Conservation (phyloP, 495 filamentous ascomycete genomes). For the Neurospora intermedia region DNA sequence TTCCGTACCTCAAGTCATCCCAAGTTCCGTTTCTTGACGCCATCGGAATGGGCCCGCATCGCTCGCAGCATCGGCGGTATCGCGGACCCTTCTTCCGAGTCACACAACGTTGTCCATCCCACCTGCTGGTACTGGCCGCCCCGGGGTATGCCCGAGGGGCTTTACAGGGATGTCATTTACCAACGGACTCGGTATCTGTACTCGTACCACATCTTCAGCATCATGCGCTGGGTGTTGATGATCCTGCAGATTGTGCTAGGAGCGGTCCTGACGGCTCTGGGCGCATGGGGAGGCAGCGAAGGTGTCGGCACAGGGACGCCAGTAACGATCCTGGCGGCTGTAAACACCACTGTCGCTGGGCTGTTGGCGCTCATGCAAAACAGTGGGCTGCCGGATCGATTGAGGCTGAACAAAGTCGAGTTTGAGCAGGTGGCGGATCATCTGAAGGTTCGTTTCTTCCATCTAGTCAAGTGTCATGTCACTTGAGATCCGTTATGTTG, state of each 20-base stretch:
- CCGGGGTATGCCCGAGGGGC: conserved; percentile 31
- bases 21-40: conserved; percentile 23
- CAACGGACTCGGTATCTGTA: conserved; percentile 31
- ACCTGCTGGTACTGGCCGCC: conserved; percentile 34
- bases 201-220: conserved; percentile 22
- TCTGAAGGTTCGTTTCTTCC: conserved; percentile 22
- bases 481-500: neutral
- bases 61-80: conserved; percentile 37
- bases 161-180: conserved; percentile 33
- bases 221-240: conserved; percentile 31
- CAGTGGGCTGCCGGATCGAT: conserved; percentile 39
- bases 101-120: conserved; percentile 30
- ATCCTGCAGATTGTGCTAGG: conserved; percentile 33
- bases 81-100: conserved; percentile 24
- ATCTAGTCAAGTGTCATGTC: neutral
- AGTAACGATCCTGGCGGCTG: conserved; percentile 36
- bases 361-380: conserved; percentile 40
- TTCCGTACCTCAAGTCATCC: neutral
- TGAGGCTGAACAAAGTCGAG: conserved; percentile 34
- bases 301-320: conserved; percentile 17
- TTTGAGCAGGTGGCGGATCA: conserved; percentile 35
- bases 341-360: conserved; percentile 39
- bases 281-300: conserved; percentile 17
- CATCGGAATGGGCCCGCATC: conserved; percentile 34
- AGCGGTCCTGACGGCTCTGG: conserved; percentile 34